Evolutionary conservation across 805 yeast genomes (phyloP).

Genomic region (Yarrowia alimentaria): DNA sequence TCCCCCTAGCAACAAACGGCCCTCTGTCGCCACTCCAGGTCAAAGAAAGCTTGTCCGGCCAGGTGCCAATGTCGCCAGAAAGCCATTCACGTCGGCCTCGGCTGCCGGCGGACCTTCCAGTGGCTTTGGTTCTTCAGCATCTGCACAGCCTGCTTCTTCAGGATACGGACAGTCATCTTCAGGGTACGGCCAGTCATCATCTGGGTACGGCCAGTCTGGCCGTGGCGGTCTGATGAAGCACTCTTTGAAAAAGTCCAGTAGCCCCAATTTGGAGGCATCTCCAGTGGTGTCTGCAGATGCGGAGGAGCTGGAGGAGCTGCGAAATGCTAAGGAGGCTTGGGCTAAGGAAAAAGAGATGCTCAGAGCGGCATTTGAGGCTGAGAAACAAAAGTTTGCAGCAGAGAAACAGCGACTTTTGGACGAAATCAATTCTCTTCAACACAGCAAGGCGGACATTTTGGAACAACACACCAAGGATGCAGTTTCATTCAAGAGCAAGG

Average conservation of each 20-base stretch:
- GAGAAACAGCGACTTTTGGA: constrained; percentile 40
- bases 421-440: constrained; percentile 42
- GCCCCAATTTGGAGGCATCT: constrained; percentile 10
- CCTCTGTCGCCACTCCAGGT: constrained; percentile 21
- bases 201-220: background rate
- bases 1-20: constrained; percentile 7
- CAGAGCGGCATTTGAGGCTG: constrained; percentile 37
- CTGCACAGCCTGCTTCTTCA: constrained; percentile 4
- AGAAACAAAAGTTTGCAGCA: constrained; percentile 37
- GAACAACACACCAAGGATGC: constrained; percentile 53
- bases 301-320: constrained; percentile 51
- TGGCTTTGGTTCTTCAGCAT: constrained; percentile 3
- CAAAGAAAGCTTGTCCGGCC: constrained; percentile 16
- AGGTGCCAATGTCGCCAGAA: background rate
- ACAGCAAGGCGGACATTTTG: constrained; percentile 41
- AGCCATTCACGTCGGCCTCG: background rate
- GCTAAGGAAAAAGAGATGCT: constrained; percentile 44
- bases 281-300: constrained; percentile 37
- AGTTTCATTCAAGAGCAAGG: constrained; percentile 61
- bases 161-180: constrained; percentile 21
- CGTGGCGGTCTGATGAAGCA: constrained; percentile 10
- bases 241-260: constrained; percentile 29
- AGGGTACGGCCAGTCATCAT: constrained; percentile 11
- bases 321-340: constrained; percentile 48
- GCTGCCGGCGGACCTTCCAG: constrained; percentile 1